Evolutionary conservation across 176 grass and related monocot species (phyloP).

Genomic region (Carex cristatella): DNA sequence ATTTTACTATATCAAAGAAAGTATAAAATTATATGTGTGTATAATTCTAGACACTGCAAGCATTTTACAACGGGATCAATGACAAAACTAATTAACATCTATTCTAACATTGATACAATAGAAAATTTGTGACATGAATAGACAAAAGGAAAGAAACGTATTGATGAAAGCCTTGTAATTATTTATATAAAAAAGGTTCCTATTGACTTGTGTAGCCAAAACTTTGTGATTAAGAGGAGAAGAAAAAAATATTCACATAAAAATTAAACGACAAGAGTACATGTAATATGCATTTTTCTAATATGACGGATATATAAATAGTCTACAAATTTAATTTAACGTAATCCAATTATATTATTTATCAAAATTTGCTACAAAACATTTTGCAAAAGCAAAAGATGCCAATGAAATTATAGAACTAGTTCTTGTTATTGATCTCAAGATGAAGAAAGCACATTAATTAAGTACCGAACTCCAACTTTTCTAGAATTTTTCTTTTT

Average conservation of each 20-base stretch:
- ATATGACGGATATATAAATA: neutral
- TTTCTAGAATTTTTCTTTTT: neutral
- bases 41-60: neutral
- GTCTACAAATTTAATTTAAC: neutral
- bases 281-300: neutral
- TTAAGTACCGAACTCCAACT: neutral
- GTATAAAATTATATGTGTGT: neutral
- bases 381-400: neutral
- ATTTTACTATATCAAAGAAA: neutral
- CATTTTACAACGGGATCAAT: neutral
- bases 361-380: neutral
- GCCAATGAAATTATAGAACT: neutral
- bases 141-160: neutral
- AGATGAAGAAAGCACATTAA: constrained; percentile 3
- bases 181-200: neutral
- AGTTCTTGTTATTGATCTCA: neutral
- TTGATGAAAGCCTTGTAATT: neutral
- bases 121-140: neutral
- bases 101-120: neutral
- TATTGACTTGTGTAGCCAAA: neutral
- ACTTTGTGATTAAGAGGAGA: neutral
- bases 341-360: neutral
- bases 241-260: neutral
- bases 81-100: neutral
- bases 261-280: neutral